These are phyloP conservation scores for Hortaea werneckii DNA, from an alignment of 2,329 filamentous ascomycete genomes.

Conservation along the genomic window DNA sequence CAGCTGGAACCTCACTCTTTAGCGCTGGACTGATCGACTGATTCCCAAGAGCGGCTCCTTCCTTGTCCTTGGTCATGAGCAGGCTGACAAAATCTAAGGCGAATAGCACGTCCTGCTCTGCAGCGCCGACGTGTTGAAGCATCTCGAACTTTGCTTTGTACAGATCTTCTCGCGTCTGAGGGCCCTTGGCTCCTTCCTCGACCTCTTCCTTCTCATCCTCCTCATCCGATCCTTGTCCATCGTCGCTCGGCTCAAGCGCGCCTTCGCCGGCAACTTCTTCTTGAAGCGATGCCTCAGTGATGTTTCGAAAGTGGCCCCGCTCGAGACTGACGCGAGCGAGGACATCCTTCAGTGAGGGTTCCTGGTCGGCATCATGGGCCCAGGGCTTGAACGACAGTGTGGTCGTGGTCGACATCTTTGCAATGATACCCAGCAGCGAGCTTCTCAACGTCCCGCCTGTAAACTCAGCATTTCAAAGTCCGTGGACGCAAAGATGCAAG, in stretches of 20 bases:
- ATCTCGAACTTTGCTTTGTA: slow-evolving; percentile 32
- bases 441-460: too few relatives aligned
- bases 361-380: slow-evolving; percentile 45
- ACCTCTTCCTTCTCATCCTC: slow-evolving; percentile 9
- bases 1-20: slow-evolving; percentile 61
- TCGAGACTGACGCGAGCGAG: slow-evolving; percentile 70
- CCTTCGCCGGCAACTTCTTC: slow-evolving; percentile 52
- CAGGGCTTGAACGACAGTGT: slow-evolving; percentile 54
- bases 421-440: not conserved
- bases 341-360: slow-evolving; percentile 58
- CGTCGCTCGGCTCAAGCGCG: slow-evolving; percentile 29
- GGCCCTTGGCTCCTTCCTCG: slow-evolving; percentile 5
- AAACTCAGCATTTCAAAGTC: too few relatives aligned
- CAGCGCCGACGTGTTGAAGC: slow-evolving; percentile 25
- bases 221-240: slow-evolving; percentile 31
- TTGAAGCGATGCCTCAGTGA: slow-evolving; percentile 63
- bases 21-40: slow-evolving; percentile 60
- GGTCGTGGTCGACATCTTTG: slow-evolving; percentile 5
- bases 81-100: slow-evolving; percentile 77
- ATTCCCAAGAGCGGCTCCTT: slow-evolving; percentile 49
- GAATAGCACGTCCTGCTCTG: slow-evolving; percentile 48
- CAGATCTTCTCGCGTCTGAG: slow-evolving; percentile 28
- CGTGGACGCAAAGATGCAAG: too few relatives aligned
- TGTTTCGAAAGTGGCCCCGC: slow-evolving; percentile 68
- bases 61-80: slow-evolving; percentile 61